Percentiles rank a stretch among this genome's conserved stretches.
Conservation (phyloP, 2,329 filamentous ascomycete genomes). For the Diaporthe citri region DNA sequence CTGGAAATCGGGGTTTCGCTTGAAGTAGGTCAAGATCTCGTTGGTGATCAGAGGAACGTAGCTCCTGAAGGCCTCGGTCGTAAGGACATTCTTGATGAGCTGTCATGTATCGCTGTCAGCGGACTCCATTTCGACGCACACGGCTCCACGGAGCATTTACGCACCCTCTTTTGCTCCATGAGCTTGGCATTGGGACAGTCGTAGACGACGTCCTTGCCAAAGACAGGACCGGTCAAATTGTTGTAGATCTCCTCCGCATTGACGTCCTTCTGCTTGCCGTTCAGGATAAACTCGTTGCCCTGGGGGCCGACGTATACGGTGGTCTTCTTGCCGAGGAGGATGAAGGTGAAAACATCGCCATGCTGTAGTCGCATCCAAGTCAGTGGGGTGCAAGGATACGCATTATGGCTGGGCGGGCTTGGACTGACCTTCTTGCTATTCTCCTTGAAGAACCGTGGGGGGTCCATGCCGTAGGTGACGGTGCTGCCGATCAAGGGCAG, state of each 20-base stretch:
- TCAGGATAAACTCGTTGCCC: constrained; percentile 69
- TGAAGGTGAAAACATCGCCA: constrained; percentile 67
- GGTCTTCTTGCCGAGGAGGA: constrained; percentile 63
- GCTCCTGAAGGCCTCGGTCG: constrained; percentile 70
- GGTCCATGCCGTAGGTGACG: constrained; percentile 94
- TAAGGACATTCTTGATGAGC: constrained; percentile 80
- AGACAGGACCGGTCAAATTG: constrained; percentile 67
- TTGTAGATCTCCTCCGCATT: constrained; percentile 68
- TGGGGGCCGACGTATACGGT: constrained; percentile 63
- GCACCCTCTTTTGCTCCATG: constrained; percentile 89
- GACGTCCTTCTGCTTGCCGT: constrained; percentile 65
- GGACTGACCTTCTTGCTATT: constrained; percentile 73
- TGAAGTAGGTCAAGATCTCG: constrained; percentile 77
- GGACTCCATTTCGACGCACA: constrained; percentile 35
- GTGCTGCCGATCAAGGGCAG: constrained; percentile 90
- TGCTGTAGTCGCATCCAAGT: constrained; percentile 50
- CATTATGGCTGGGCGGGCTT: neutral
- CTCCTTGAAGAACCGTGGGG: constrained; percentile 85
- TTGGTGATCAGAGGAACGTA: constrained; percentile 80
- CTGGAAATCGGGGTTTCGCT: constrained; percentile 67
- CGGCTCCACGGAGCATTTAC: neutral
- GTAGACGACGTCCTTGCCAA: constrained; percentile 84
- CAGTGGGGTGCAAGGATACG: neutral
- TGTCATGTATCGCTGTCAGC: constrained; percentile 45
- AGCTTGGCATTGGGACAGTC: constrained; percentile 87